A percentile compares a stretch with the other conserved stretches of the same genome.
Evolutionary conservation across 2,329 filamentous ascomycete species (phyloP).

Genomic region (Claviceps humidiphila): DNA sequence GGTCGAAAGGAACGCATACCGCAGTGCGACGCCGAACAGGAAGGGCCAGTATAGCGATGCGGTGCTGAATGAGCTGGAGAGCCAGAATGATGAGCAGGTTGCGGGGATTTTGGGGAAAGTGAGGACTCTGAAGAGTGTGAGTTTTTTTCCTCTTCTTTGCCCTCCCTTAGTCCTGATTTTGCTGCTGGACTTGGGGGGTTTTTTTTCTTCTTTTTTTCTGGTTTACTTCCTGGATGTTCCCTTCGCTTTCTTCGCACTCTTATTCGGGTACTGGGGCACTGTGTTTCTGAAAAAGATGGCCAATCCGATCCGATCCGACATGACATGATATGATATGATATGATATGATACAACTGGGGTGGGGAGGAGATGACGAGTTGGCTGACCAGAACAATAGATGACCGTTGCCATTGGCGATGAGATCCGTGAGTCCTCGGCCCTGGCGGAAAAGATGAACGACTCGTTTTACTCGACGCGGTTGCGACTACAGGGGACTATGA

Average conservation of each 20-base stretch:
- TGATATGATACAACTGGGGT: too few species aligned
- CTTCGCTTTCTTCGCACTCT: too few species aligned
- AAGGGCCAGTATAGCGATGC: constrained; percentile 88
- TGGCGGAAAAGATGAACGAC: constrained; percentile 94
- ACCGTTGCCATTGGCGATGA: constrained; percentile 89
- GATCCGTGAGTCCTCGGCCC: constrained; percentile 75
- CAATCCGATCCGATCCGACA: too few species aligned
- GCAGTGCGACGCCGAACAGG: constrained; percentile 58
- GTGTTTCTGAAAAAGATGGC: too few species aligned
- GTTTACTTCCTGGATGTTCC: too few species aligned
- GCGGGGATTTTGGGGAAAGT: constrained; percentile 89
- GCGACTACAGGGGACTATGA: constrained; percentile 84
- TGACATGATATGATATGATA: too few species aligned
- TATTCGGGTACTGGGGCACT: too few species aligned
- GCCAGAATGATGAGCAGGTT: constrained; percentile 84
- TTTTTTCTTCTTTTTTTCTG: too few species aligned
- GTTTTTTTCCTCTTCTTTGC: constrained; percentile 19
- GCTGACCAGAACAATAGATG: constrained; percentile 40
- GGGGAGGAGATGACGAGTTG: too few species aligned
- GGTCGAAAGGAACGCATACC: constrained; percentile 29
- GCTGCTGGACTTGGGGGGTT: not conserved
- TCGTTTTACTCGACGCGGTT: constrained; percentile 76
- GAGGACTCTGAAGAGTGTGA: constrained; percentile 73
- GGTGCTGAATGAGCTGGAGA: constrained; percentile 84
- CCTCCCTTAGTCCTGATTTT: not conserved